These are phyloP conservation scores for Fraxinus paxiana DNA, from an alignment of 305 asterid species.

Conservation along the genomic window DNA sequence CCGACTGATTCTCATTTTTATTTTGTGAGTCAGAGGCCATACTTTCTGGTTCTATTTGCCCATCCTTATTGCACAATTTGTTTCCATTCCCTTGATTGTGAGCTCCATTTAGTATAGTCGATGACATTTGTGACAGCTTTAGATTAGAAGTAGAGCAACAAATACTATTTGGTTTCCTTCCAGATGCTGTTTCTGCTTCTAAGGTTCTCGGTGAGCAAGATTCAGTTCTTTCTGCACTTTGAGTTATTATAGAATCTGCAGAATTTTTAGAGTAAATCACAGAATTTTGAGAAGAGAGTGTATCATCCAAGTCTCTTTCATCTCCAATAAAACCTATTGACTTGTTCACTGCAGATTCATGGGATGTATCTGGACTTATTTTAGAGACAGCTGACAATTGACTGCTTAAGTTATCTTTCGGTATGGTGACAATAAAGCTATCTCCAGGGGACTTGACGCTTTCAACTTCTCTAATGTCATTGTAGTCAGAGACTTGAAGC, in stretches of 20 bases:
- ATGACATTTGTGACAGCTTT: background rate
- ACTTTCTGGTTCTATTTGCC: background rate
- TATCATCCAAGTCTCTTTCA: constrained; percentile 53
- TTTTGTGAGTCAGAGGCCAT: background rate
- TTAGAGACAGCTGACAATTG: constrained; percentile 39
- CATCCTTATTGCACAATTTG: background rate
- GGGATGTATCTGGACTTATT: constrained; percentile 34
- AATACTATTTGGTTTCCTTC: background rate
- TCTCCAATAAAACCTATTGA: constrained; percentile 38
- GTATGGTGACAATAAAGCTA: constrained; percentile 29
- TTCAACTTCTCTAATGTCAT: constrained; percentile 35
- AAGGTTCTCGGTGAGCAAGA: constrained; percentile 44
- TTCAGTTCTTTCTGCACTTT: constrained; percentile 45
- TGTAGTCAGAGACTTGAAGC: constrained; percentile 33
- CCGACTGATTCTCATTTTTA: background rate
- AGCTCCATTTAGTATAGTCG: constrained; percentile 9
- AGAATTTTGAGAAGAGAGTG: constrained; percentile 64
- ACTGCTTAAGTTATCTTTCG: constrained; percentile 30
- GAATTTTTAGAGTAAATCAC: constrained; percentile 66
- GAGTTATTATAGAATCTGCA: constrained; percentile 43
- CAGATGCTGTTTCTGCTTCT: constrained; percentile 38
- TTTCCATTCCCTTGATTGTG: background rate
- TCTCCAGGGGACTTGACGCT: constrained; percentile 30
- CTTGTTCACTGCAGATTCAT: constrained; percentile 38
- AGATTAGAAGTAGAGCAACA: background rate